Conservation (phyloP, 2,329 filamentous ascomycete genomes). For the Pyrenochaeta sp. region DNA sequence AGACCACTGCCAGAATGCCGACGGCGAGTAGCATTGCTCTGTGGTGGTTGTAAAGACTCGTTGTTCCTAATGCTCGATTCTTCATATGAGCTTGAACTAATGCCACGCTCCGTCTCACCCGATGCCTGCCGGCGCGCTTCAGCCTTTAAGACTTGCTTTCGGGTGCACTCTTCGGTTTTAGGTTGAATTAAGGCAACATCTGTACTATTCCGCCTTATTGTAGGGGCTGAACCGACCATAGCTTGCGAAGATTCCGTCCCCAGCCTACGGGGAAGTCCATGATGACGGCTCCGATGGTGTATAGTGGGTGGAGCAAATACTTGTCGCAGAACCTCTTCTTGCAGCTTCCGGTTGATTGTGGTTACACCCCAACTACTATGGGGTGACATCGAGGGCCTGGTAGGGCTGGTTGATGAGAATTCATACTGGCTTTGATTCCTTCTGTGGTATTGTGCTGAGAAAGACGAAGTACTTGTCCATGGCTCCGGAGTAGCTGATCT, state of each 20-base stretch:
- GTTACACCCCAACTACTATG: constrained; percentile 83
- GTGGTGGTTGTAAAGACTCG: constrained; percentile 39
- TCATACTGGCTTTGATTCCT: constrained; percentile 46
- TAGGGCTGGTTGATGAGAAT: constrained; percentile 26
- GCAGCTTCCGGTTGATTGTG: constrained; percentile 84
- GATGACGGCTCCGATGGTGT: constrained; percentile 77
- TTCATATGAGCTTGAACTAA: constrained; percentile 16
- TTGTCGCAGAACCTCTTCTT: constrained; percentile 91
- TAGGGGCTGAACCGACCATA: constrained; percentile 42
- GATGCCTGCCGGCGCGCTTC: constrained; percentile 47
- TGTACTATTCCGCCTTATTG: constrained; percentile 48
- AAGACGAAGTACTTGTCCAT: constrained; percentile 37
- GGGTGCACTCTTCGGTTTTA: constrained; percentile 46
- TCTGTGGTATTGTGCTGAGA: constrained; percentile 43
- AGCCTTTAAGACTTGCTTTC: constrained; percentile 53
- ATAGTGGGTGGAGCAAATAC: constrained; percentile 87
- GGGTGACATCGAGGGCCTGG: constrained; percentile 56
- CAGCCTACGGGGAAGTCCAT: constrained; percentile 59
- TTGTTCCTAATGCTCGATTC: constrained; percentile 7
- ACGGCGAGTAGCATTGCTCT: constrained; percentile 56
- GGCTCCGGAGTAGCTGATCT: constrained; percentile 49
- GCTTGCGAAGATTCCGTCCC: constrained; percentile 32
- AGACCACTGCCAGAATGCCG: constrained; percentile 89
- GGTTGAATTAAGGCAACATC: constrained; percentile 41
- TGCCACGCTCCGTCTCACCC: constrained; percentile 17